Base-by-base conservation (phyloP, 2,329 filamentous ascomycete genomes). In the Anthostomella pinea region DNA sequence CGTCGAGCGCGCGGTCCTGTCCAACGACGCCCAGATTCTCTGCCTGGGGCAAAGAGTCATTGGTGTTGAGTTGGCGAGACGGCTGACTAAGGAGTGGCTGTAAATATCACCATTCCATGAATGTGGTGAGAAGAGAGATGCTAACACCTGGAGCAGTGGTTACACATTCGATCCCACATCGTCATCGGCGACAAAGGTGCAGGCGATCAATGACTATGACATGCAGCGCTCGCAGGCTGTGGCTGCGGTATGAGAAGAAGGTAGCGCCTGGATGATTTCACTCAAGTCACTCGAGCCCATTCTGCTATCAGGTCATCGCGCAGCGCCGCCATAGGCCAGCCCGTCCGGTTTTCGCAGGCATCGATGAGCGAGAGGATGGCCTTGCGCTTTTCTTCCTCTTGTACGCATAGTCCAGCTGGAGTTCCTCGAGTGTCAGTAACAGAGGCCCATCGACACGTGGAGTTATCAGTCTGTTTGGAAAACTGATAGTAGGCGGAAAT, bases 31-130 rank as follows among this genome's bases (percentile, higher is more conserved):
- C 3, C 87, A 93, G 66, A 85, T 91, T 21, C 66, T 93, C 45
- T 91, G 87, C 58, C 81, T 93, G 69, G 87, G 87, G 1, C 83
- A 91, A 72, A 68, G 87, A 10, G 86, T 93, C 0, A 75, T 91
- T 25, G 87, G 87, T 0, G 59, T 90, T 27, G 87, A 91, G 68
- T 63, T 91, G 31, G 87, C 86, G 27, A 73, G 85, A 54, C 70
- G 85, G 54, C 61, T 93, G 53, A 85, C 79, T 1, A 79, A 72
- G 58, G 86, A 91, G 69, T 93, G 85, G 85, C 58, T 91, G 27
- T n/a, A n/a, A n/a, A n/a, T n/a, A n/a, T n/a, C 82, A 77, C 14
- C 88, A 91, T 63, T 68, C 77, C 43, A 90, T 90, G 66, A 86
- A 91, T 62, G 67, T 72, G 29, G 64, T 63, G 38, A 81, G 78